Evolutionary conservation across 2,329 filamentous ascomycete species (phyloP), one percentile per base, ranked within the genome.

Genomic region (Xylogone sp.): DNA sequence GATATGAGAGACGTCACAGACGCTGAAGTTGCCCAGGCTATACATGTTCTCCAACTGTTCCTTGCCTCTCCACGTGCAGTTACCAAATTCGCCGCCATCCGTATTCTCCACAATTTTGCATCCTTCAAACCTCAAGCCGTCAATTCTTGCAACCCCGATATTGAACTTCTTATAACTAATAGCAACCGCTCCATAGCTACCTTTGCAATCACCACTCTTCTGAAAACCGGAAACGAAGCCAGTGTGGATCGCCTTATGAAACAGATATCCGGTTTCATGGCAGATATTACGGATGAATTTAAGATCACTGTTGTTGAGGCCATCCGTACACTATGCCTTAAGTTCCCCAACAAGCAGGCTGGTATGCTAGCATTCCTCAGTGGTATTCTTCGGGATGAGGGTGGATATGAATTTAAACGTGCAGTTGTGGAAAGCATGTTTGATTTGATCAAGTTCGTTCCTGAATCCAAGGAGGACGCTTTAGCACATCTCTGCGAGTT

Each of bases 231-330:
- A 55, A 99, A 97, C 67, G 94, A 99, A 73, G 90, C 90, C 39
- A 97, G 91, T 60, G 94, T 99, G 43, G 94, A 99, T 69, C 86
- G 94, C 49, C 75, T 99, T 60, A 97, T 99, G 91, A 97, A 97
- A 80, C 92, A 97, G 70, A 97, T 99, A 56, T 91, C 90, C 21
- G 87, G 88, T 39, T 97, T 99, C 76, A 97, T 99, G 94, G 90
- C 92, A 3, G 94, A 97, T 71, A 97, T 97, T 60, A 97, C 93
- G 6, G 94, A 99, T 67, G 94, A 99, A 71, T 99, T 99, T 79
- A 99, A 97, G 79, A 96, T 99, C 61, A 99, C 94, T n/a, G 96
- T 99, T 64, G 93, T 99, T 43, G 94, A 99, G 71, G 94, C 94
- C 42, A 97, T 99, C 66, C 88, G 94, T 55, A 97, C 94, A 3